Base-by-base conservation (phyloP, 768 basidiomycete genomes). In the Termitomyces sp. region DNA sequence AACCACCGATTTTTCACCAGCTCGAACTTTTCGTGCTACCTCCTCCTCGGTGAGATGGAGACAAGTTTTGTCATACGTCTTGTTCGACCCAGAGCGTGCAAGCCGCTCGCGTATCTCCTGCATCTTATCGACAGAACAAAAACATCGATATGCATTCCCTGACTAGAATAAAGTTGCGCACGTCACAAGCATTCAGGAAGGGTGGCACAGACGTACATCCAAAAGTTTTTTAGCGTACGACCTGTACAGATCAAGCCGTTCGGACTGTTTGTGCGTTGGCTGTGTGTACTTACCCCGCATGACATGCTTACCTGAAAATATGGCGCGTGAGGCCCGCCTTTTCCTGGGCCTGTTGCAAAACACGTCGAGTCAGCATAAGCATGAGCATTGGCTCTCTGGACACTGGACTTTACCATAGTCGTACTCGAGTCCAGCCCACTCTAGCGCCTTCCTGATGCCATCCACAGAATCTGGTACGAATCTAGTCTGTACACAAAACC, bases 121-220 rank as follows among this genome's bases (percentile, higher is more conserved):
- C 3, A 98, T 78, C 46, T 82, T 81, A 59, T 89, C 85, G 0
- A 84, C 75, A 1, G 88, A 81, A 70, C 96, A 98, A 75, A 98
- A 98, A 70, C 97, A 98, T 19, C 91, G 86, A 68, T 99, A 99
- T 7, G 95, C 96, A 57, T 89, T 83, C 4, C 89, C 92, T 43
- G 82, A 80, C 94, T 98, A 60, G 45, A 56, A 37, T 49, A 23
- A 37, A 54, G 52, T 45, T 49, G 9, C 37, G 30, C 11, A 31
- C 30, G 46, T 47, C 28, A 6, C 33, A 11, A 42, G 31, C 15
- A 33, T 33, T 17, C 28, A 14, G 15, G 6, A 40, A 55, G 45
- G 19, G 50, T 17, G 30, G 41, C 21, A 37, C 15, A 50, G 19
- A 71, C 73, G 54, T 60, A 95, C 96, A 53, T 90, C 84, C 41